These are phyloP conservation scores for Podospora conica DNA, from an alignment of 495 filamentous ascomycete species.

Conservation along the genomic window DNA sequence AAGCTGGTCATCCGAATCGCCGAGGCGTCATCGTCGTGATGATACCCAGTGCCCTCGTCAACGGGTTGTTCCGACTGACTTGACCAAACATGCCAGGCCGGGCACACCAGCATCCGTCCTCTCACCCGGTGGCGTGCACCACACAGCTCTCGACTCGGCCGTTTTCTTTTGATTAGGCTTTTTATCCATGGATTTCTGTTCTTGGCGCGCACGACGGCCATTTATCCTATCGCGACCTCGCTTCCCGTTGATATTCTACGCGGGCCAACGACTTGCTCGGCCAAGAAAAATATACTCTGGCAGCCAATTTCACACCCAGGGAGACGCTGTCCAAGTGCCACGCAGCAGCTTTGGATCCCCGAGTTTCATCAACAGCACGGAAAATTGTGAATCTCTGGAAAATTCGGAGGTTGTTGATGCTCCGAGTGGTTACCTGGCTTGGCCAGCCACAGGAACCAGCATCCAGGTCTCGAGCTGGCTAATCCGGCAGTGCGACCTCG, in stretches of 20 bases:
- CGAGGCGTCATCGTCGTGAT: neutral
- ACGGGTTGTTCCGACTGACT: neutral
- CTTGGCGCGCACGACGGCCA: neutral
- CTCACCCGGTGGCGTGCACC: neutral
- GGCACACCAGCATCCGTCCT: neutral
- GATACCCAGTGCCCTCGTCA: neutral
- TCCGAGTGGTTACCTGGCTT: neutral
- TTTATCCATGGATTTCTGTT: neutral
- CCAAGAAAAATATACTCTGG: neutral
- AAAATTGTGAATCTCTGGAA: too few relatives aligned
- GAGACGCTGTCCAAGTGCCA: neutral
- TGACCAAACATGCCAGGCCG: neutral
- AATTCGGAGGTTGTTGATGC: neutral
- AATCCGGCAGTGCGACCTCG: neutral
- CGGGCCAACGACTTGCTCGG: neutral
- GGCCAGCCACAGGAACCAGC: neutral
- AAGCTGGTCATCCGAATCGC: slow-evolving; percentile 46
- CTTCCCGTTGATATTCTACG: neutral
- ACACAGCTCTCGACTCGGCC: neutral
- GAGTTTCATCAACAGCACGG: neutral
- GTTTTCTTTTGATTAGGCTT: neutral
- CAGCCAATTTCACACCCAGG: neutral
- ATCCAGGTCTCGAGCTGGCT: neutral
- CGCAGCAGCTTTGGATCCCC: neutral
- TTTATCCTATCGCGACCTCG: slow-evolving; percentile 4